A percentile compares a stretch with the other conserved stretches of the same genome.
Evolutionary conservation across 106 monocot genomes (phyloP).

Genomic region (Allium sativum): DNA sequence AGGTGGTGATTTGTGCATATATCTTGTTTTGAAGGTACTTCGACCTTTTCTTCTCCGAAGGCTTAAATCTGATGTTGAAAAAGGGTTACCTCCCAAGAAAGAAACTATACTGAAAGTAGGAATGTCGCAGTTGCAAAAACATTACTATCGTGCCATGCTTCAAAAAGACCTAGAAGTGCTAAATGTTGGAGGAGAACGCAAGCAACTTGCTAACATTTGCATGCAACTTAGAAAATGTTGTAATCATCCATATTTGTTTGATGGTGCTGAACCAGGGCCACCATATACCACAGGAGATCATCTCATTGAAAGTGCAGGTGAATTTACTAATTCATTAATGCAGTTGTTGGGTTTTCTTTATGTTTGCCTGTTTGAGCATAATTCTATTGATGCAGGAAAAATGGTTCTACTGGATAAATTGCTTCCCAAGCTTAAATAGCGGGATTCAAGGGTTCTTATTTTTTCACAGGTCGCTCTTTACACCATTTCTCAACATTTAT

Average conservation of each 20-base stretch:
- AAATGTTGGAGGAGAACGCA: conserved; percentile 84
- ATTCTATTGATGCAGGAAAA: conserved; percentile 47
- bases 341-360: background rate
- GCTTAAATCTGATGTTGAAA: conserved; percentile 95
- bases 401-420: conserved; percentile 92
- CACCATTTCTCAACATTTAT: conserved; percentile 2
- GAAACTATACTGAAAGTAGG: conserved; percentile 97
- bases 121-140: conserved; percentile 95
- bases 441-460: conserved; percentile 77
- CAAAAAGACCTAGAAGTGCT: conserved; percentile 91
- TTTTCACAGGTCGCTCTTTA: conserved; percentile 54
- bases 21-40: conserved; percentile 50
- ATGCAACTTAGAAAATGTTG: conserved; percentile 96
- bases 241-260: conserved; percentile 93
- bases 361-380: background rate
- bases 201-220: conserved; percentile 81
- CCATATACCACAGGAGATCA: conserved; percentile 80
- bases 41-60: conserved; percentile 89
- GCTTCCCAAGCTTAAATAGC: conserved; percentile 79
- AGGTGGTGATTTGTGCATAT: background rate
- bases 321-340: background rate
- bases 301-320: conserved; percentile 66
- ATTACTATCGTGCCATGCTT: conserved; percentile 85
- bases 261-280: conserved; percentile 82
- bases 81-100: conserved; percentile 86